Conservation (phyloP, 2,329 filamentous ascomycete species). For the Rugonectria rugulosa region DNA sequence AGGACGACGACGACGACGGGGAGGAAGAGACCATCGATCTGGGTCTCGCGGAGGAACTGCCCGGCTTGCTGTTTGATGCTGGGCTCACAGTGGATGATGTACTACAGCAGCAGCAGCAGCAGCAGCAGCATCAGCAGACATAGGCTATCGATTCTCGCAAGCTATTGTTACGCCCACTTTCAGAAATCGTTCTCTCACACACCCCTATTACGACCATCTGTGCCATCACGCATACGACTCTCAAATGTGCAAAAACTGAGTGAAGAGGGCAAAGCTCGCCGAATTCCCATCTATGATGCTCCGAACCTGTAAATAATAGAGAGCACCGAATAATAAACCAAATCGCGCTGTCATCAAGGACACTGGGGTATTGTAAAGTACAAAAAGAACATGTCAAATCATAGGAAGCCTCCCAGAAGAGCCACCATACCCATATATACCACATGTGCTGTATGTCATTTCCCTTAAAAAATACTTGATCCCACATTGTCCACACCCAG, state of each 20-base stretch:
- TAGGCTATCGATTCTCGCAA: too few species aligned
- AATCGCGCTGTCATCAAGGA: conserved; percentile 30
- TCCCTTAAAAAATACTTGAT: conserved; percentile 14
- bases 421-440: conserved; percentile 23
- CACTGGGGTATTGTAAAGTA: conserved; percentile 40
- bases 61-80: conserved; percentile 31
- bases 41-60: conserved; percentile 22
- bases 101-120: conserved; percentile 6
- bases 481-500: conserved; percentile 3
- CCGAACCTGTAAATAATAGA: conserved; percentile 4
- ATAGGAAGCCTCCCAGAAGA: conserved; percentile 16
- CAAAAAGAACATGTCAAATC: conserved; percentile 28
- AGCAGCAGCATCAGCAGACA: too few species aligned
- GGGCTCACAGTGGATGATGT: conserved; percentile 22
- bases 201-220: too few species aligned
- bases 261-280: conserved; percentile 12
- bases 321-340: conserved; percentile 10
- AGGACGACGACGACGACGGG: conserved; percentile 17
- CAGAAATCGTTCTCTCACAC: too few species aligned
- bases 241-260: background rate
- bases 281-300: conserved; percentile 14
- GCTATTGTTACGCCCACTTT: too few species aligned
- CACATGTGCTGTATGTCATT: conserved; percentile 15
- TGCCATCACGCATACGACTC: background rate
- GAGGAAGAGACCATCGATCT: conserved; percentile 27